These are phyloP conservation scores for Tieghemostelium lacteum DNA, from an alignment of 78 protist genomes.

Conservation along the genomic window DNA sequence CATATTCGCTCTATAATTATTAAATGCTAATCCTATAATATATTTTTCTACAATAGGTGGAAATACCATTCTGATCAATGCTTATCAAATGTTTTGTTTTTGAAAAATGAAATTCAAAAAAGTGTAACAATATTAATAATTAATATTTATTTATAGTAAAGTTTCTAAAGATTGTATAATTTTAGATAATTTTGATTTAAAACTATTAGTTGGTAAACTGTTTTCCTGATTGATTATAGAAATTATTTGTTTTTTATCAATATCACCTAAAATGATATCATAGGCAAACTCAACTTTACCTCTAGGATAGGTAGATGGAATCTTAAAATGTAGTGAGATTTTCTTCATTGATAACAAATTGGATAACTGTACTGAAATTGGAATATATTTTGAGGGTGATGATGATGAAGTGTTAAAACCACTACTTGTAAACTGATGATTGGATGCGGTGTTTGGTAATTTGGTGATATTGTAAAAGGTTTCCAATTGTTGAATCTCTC, in stretches of 20 bases:
- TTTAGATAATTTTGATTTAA: not conserved
- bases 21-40: no score
- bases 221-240: not conserved
- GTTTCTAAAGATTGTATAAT: not conserved
- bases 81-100: no score
- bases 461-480: slow-evolving; percentile 22
- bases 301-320: slow-evolving; percentile 37
- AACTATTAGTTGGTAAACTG: not conserved
- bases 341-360: slow-evolving; percentile 14
- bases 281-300: slow-evolving; percentile 44
- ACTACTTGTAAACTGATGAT: not conserved
- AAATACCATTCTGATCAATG: no score
- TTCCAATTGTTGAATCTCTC: slow-evolving; percentile 54
- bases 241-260: not conserved
- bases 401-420: not conserved
- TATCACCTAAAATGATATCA: not conserved
- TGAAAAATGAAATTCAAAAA: not conserved
- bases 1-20: no score
- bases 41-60: no score
- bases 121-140: not conserved
- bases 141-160: no score
- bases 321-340: not conserved
- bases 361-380: slow-evolving; percentile 22
- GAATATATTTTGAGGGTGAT: not conserved
- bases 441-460: not conserved